These are phyloP conservation scores for Rhinocladiella similis DNA, from an alignment of 2,329 filamentous ascomycete genomes.

Conservation along the genomic window DNA sequence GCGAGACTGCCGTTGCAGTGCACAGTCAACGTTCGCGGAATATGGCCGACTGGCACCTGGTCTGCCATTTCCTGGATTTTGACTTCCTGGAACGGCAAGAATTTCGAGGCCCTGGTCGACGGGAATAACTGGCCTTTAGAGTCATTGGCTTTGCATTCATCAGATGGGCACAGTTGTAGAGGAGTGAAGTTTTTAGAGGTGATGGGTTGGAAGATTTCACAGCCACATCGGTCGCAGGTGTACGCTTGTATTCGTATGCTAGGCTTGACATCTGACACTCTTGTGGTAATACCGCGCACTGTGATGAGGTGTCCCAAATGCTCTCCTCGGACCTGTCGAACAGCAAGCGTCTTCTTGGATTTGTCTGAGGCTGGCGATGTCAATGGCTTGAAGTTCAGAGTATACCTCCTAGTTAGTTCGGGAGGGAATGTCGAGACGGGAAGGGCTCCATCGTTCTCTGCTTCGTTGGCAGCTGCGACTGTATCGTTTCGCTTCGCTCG, in stretches of 20 bases:
- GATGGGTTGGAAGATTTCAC: conserved; percentile 96
- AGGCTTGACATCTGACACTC: conserved; percentile 97
- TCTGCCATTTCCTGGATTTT: conserved; percentile 99
- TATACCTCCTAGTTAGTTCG: conserved; percentile 89
- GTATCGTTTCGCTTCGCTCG: conserved; percentile 82
- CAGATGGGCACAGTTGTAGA: conserved; percentile 79
- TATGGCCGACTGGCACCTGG: conserved; percentile 96
- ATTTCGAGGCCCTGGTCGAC: conserved; percentile 94
- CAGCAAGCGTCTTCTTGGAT: conserved; percentile 72
- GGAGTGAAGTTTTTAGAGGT: conserved; percentile 88
- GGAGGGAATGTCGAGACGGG: conserved; percentile 82
- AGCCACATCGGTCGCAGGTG: conserved; percentile 93
- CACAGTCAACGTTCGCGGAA: conserved; percentile 85
- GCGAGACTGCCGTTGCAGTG: conserved; percentile 86
- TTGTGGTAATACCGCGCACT: conserved; percentile 86
- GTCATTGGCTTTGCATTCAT: conserved; percentile 88
- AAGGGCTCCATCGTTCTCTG: conserved; percentile 62
- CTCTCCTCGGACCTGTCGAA: conserved; percentile 88
- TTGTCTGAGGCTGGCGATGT: conserved; percentile 69
- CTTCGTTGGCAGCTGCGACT: conserved; percentile 66
- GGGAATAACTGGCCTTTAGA: conserved; percentile 90
- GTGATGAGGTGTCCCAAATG: conserved; percentile 93
- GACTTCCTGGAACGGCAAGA: conserved; percentile 95
- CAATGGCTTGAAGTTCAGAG: conserved; percentile 90
- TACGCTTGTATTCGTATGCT: conserved; percentile 98